These are phyloP conservation scores for Geotrichum cucujoidarum DNA, from an alignment of 1,139 yeast species.

Conservation along the genomic window DNA sequence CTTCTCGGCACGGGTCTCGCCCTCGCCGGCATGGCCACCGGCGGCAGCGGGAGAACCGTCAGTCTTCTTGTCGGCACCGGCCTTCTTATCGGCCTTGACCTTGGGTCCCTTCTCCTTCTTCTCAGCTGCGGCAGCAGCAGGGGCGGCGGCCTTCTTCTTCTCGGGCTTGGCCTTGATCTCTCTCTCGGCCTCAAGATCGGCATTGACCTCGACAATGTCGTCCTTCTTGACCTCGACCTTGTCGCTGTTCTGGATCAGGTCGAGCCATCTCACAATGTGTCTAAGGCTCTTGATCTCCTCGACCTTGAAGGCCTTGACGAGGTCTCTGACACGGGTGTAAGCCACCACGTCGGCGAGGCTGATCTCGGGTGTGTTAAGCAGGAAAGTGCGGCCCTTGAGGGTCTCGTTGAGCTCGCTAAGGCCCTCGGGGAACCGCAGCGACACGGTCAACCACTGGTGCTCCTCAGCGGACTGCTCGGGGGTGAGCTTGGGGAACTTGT, in stretches of 20 bases:
- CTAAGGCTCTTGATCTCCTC: constrained; percentile 56
- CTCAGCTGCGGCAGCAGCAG: constrained; percentile 24
- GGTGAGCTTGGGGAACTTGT: constrained; percentile 27
- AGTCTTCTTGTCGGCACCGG: constrained; percentile 10
- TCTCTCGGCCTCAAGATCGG: constrained; percentile 59
- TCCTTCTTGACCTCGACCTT: constrained; percentile 56
- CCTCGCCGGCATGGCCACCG: constrained; percentile 27
- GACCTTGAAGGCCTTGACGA: constrained; percentile 52
- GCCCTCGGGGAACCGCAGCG: constrained; percentile 56
- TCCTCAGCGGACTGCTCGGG: constrained; percentile 57
- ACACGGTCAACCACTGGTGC: constrained; percentile 74
- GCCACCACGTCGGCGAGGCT: constrained; percentile 63
- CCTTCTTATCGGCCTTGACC: constrained; percentile 44
- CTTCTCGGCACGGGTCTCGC: constrained; percentile 33
- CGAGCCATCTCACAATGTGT: constrained; percentile 89
- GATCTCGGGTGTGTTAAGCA: constrained; percentile 58
- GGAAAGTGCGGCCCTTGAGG: constrained; percentile 63
- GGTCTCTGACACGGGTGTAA: constrained; percentile 59
- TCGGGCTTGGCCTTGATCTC: constrained; percentile 60
- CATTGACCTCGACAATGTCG: constrained; percentile 49
- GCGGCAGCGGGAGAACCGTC: constrained; percentile 19
- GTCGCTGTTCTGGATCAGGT: constrained; percentile 63
- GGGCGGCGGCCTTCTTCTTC: constrained; percentile 26
- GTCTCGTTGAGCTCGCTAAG: constrained; percentile 57
- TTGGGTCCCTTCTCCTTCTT: constrained; percentile 35